Percentiles rank a stretch among this genome's conserved stretches.
Conservation (phyloP, 768 basidiomycete genomes). For the Boletus tylopilopsis region DNA sequence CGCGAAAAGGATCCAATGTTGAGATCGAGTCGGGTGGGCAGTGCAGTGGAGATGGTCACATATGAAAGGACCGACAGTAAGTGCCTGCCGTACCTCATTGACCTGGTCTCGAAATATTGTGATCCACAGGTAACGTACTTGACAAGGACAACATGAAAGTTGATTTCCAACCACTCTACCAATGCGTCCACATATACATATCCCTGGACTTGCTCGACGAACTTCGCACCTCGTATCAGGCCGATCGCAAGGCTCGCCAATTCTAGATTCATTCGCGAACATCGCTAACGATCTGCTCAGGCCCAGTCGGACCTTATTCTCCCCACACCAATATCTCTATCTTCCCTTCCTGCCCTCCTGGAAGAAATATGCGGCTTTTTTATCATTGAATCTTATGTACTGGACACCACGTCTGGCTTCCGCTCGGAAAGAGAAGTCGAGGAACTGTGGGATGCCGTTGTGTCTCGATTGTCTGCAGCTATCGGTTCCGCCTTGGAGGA, state of each 20-base stretch:
- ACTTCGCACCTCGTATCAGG: slow-evolving; percentile 88
- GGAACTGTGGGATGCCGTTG: slow-evolving; percentile 90
- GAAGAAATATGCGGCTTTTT: slow-evolving; percentile 98
- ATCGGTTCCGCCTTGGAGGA: slow-evolving; percentile 69
- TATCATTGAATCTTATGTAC: slow-evolving; percentile 91
- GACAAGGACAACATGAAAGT: slow-evolving; percentile 85
- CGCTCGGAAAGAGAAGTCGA: slow-evolving; percentile 90
- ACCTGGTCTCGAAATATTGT: slow-evolving; percentile 8
- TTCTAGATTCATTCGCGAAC: not conserved
- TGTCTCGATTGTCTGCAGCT: slow-evolving; percentile 65
- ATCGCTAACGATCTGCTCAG: slow-evolving; percentile 39
- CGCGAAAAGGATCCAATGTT: slow-evolving; percentile 83
- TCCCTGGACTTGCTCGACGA: slow-evolving; percentile 89
- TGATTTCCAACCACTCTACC: slow-evolving; percentile 92
- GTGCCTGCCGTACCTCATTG: slow-evolving; percentile 26
- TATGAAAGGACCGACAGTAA: slow-evolving; percentile 94
- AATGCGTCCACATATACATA: slow-evolving; percentile 96
- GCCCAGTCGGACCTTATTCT: slow-evolving; percentile 97
- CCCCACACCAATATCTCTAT: slow-evolving; percentile 63
- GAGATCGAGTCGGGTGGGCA: slow-evolving; percentile 75
- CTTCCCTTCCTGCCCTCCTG: slow-evolving; percentile 69
- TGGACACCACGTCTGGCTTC: slow-evolving; percentile 84
- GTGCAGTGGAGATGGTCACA: slow-evolving; percentile 87
- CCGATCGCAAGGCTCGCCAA: slow-evolving; percentile 78
- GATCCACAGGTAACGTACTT: slow-evolving; percentile 73